A percentile compares a stretch with the other conserved stretches of the same genome.
Conservation (phyloP, 176 grass and related monocot species). For the Panicum miliaceum region DNA sequence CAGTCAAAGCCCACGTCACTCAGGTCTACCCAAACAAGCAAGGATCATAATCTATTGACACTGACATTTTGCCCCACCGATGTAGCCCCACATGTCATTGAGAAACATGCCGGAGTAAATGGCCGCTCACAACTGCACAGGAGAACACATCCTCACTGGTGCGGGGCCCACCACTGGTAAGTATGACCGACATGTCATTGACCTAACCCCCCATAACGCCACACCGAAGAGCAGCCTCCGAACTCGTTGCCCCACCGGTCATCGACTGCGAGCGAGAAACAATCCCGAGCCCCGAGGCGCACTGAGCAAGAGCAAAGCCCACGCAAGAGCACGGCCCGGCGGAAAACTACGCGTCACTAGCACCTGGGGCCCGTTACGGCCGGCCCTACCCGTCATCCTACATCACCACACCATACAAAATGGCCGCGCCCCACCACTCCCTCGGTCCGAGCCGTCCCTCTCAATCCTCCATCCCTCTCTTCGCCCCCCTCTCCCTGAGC, state of each 20-base stretch:
- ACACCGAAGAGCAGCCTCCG: background rate
- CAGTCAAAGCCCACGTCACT: background rate
- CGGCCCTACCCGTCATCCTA: background rate
- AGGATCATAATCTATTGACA: background rate
- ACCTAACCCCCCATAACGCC: background rate
- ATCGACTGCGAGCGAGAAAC: background rate
- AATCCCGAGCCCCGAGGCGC: background rate
- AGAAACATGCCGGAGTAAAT: accelerated
- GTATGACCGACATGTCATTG: background rate
- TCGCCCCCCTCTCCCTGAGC: background rate
- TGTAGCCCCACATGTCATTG: background rate
- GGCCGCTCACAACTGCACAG: background rate
- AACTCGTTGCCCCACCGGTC: slow-evolving; percentile 24
- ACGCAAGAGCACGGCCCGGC: background rate
- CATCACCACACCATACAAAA: background rate
- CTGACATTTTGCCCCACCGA: background rate
- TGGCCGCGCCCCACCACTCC: background rate
- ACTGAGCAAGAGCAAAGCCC: slow-evolving; percentile 14
- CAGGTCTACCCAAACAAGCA: background rate
- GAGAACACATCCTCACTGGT: background rate
- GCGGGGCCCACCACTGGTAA: background rate
- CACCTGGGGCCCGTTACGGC: accelerated
- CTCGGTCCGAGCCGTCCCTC: slow-evolving; percentile 16
- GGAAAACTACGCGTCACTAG: background rate
- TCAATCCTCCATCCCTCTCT: background rate